Evolutionary conservation across 495 filamentous ascomycete species (phyloP).

Genomic region (Zalerion maritima): DNA sequence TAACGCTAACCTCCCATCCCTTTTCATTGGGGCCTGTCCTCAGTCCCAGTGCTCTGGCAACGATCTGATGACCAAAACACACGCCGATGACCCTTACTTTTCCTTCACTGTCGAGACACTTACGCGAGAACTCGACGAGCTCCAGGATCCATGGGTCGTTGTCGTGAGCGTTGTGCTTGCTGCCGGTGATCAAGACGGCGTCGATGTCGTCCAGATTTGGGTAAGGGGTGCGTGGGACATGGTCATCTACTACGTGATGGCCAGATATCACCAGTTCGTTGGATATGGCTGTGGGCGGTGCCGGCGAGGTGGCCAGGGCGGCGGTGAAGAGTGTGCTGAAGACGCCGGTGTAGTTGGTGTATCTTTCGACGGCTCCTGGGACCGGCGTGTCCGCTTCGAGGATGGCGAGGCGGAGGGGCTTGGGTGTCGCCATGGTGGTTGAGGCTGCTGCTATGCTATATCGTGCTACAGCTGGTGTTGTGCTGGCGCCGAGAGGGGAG

Average conservation of each 20-base stretch:
- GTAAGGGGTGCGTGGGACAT: slow-evolving; percentile 42
- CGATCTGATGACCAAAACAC: slow-evolving; percentile 87
- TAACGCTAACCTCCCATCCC: slow-evolving; percentile 76
- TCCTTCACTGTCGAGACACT: slow-evolving; percentile 28
- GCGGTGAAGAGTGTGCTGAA: slow-evolving; percentile 48
- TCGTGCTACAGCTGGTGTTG: too few relatives aligned
- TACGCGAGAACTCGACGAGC: slow-evolving; percentile 54
- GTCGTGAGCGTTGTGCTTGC: slow-evolving; percentile 40
- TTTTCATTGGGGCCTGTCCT: slow-evolving; percentile 48
- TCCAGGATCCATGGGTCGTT: slow-evolving; percentile 60
- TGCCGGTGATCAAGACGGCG: slow-evolving; percentile 69
- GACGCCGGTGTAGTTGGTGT: slow-evolving; percentile 57
- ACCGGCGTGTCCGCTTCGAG: slow-evolving; percentile 70
- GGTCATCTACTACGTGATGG: slow-evolving; percentile 52
- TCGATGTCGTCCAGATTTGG: slow-evolving; percentile 61
- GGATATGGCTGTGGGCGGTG: slow-evolving; percentile 12
- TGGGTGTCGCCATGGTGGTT: slow-evolving; percentile 8
- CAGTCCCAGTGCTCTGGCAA: slow-evolving; percentile 58
- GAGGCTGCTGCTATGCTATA: too few relatives aligned
- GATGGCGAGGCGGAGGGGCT: slow-evolving; percentile 63
- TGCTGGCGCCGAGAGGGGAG: too few relatives aligned
- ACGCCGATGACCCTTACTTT: slow-evolving; percentile 58
- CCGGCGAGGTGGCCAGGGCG: slow-evolving; percentile 16
- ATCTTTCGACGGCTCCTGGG: slow-evolving; percentile 39
- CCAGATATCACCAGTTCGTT: slow-evolving; percentile 41